A percentile compares a stretch with the other conserved stretches of the same genome.
These are phyloP conservation scores for Fusarium stilboides DNA, from an alignment of 2,329 filamentous ascomycete genomes.

Conservation along the genomic window DNA sequence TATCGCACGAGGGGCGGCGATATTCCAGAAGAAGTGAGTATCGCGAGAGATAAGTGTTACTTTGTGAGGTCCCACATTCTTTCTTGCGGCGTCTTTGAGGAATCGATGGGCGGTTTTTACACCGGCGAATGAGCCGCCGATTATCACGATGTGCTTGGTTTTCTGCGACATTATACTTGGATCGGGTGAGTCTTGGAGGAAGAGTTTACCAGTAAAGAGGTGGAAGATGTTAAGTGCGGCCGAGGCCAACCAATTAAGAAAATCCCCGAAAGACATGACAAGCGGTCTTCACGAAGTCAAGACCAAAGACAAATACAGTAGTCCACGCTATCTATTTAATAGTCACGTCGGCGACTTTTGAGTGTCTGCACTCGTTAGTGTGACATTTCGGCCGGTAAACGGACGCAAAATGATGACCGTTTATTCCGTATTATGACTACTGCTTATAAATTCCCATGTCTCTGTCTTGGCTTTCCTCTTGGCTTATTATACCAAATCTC, in stretches of 20 bases:
- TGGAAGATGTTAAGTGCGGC: neutral
- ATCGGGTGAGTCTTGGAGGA: neutral
- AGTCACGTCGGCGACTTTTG: too few relatives aligned
- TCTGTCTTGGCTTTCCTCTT: too few relatives aligned
- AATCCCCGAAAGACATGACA: neutral
- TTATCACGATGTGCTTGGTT: neutral
- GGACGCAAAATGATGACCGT: too few relatives aligned
- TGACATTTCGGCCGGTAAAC: too few relatives aligned
- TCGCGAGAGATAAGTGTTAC: slow-evolving; percentile 5
- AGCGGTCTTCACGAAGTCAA: rapidly evolving
- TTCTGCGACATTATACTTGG: slow-evolving; percentile 7
- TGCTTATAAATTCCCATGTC: too few relatives aligned
- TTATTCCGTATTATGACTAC: too few relatives aligned
- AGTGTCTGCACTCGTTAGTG: too few relatives aligned
- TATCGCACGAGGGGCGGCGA: neutral
- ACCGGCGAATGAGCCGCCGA: neutral
- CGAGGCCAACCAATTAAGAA: neutral
- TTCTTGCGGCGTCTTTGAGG: neutral
- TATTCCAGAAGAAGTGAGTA: slow-evolving; percentile 9
- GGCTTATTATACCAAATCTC: too few relatives aligned
- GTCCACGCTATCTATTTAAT: too few relatives aligned
- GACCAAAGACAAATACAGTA: too few relatives aligned
- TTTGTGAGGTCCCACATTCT: neutral
- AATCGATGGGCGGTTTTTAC: slow-evolving; percentile 1
- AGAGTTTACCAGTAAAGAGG: neutral